Base-by-base conservation (phyloP, 2,329 filamentous ascomycete species). In the Fusarium miscanthi region DNA sequence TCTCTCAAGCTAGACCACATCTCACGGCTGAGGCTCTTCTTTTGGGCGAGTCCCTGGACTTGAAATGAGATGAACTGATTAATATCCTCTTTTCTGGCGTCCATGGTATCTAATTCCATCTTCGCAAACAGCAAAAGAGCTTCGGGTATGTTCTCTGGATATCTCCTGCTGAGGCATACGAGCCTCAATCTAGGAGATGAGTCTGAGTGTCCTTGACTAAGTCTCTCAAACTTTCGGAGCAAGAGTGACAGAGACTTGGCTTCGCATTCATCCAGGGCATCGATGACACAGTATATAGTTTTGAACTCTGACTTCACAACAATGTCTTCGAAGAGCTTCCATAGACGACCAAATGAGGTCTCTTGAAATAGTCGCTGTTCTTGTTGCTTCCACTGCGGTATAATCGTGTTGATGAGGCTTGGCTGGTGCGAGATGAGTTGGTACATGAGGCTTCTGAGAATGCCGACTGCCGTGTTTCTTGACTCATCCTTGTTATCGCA, bases 221-320 rank as follows among this genome's bases (percentile, higher is more conserved):
- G n/a, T 14, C 13, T 31, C 21, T 57, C 37, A 0, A 57, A 27
- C 31, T 60, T 30, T 4, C 33, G 7, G 1, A 70, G 31, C 13
- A 73, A 13, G 1, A 30, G n/a, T 0, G n/a, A 10, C 1, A 73
- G 13, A 0, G 66, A 67, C 0, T 2, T 43, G 1, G 59, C 42
- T 10, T 68, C 48, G 16, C 69, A 70, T 37, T 74, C 70, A 8
- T 74, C 72, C 0, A 61, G 40, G 0, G 23, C 70, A 30, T 70
- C 67, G 0, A 72, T 16, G 0, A 72, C 8, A 1, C 70, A 70
- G 27, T 70, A 70, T 2, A 69, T 23, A 0, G 11, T 33, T 2
- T 1, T 5, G 1, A n/a, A 30, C 0, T 21, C 3, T 0, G 66
- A n/a, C 0, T 13, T 5, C 0, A 12, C 1, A 8, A 72, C 6